Evolutionary conservation across 2,329 filamentous ascomycete genomes (phyloP), one percentile per base, ranked within the genome.

Genomic region (Microdochium bolleyi): DNA sequence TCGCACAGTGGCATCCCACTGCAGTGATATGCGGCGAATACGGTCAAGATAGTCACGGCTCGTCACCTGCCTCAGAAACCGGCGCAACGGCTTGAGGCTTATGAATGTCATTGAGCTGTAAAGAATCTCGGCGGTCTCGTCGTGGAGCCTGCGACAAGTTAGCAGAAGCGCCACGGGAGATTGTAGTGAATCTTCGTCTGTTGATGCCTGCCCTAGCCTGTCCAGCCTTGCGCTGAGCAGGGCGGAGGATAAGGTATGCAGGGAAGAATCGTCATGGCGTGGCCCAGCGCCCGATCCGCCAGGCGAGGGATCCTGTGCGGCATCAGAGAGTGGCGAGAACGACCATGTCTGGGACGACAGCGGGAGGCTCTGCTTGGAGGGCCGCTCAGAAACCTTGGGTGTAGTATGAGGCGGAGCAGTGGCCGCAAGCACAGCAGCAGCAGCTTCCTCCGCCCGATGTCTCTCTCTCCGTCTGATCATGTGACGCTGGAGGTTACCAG

Each of bases 1-100:
- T 24, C 50, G 34, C 11, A 51, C n/a, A 13, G 44, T 22, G 8
- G 19, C 38, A n/a, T 51, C 50, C 50, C 50, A 51, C n/a, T 51
- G 50, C 3, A 51, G n/a, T 14, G 37, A 13, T 13, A 51, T 24
- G 24, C 14, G 25, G 37, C 38, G 50, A 24, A 51, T 46, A 24
- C 38, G 50, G 19, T 46, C 25, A 8, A 51, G 24, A 25, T 51
- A 22, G 3, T 24, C 38, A 2, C 14, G 32, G 14, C 16, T 48
- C 21, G 24, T 34, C 3, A 27, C 25, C 24, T 46, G 9, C 24
- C 50, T 21, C n/a, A 51, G 25, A 38, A 51, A 51, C 9, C 34
- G 34, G 2, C 50, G 37, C 38, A 51, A n/a, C 21, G 50, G 38
- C 34, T 51, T 51, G 10, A 51, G 41, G 16, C 50, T 38, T 7